Percentiles rank a stretch among this genome's conserved stretches.
Conservation (phyloP, 352 stramenopile genomes). For the Phytophthora megakarya region DNA sequence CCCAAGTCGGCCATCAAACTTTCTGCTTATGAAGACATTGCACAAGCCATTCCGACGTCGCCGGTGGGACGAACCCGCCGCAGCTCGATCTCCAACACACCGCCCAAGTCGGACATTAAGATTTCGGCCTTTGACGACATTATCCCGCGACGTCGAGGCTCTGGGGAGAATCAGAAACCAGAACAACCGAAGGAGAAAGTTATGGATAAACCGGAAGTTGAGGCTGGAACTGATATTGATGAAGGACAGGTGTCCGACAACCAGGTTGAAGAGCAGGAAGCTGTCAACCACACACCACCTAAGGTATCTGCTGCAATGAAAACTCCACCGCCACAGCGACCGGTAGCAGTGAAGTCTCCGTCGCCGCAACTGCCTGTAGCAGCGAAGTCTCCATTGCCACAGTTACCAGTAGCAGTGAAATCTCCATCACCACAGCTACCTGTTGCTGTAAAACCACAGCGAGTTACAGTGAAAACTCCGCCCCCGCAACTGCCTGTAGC, state of each 20-base stretch:
- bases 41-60: conserved; percentile 38
- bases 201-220: neutral
- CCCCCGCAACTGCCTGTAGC: neutral
- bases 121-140: conserved; percentile 47
- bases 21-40: conserved; percentile 25
- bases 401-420: too few relatives aligned
- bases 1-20: conserved; percentile 47
- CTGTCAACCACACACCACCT: neutral
- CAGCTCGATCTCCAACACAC: conserved; percentile 33
- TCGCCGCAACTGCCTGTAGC: neutral
- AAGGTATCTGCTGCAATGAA: neutral
- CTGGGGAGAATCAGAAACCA: conserved; percentile 19
- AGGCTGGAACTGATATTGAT: conserved; percentile 6
- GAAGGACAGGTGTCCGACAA: conserved; percentile 13
- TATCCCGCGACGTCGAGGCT: conserved; percentile 31
- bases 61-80: conserved; percentile 46
- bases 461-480: too few relatives aligned
- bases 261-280: conserved; percentile 1
- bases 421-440: neutral
- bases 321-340: conserved; percentile 9
- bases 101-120: conserved; percentile 59
- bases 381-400: conserved; percentile 9
- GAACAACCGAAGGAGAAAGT: conserved; percentile 8
- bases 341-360: conserved; percentile 11
- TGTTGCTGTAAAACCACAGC: conserved; percentile 3